Base-by-base conservation (phyloP, 2,329 filamentous ascomycete genomes). In the Zymoseptoria brevis region DNA sequence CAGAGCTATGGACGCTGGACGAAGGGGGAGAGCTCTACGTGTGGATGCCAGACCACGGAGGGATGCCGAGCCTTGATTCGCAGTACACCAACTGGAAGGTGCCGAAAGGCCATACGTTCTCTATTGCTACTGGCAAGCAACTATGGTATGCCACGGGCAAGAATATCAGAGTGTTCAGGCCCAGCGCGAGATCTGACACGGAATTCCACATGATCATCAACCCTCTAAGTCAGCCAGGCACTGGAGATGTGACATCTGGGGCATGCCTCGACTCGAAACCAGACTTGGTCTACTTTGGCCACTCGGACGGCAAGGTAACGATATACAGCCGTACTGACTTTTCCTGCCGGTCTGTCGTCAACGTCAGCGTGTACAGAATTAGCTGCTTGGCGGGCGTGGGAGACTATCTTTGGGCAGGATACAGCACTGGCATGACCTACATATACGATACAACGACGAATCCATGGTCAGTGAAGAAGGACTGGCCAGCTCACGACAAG, bases 1-100 rank as follows among this genome's bases (percentile, higher is more conserved):
- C 90, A 65, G 89, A 96, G 69, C 83, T 99, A 72, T 99, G 94
- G 94, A 92, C 92, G 0, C 74, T 99, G 53, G 94, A 97, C 71
- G 92, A 96, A 64, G 85, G 88, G 53, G 94, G 94, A 9, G 89
- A 88, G 52, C 77, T 99, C 13, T 86, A 90, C 65, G 83, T 97
- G 4, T 99, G 94, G 94, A 86, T 84, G 1, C 87, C 92, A 3
- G 89, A 91, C 67, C 63, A 66, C 5, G 80, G 84, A n/a, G 87
- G 88, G 0, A 81, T 86, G 26, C 91, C 92, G 1, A 93, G 85
- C 62, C 75, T 97, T 29, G 82, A 85, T 58, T 84, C 85, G 58
- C 87, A 83, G 57, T 90, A 90, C 21, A 87, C 88, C 67, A 87
- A 85, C 45, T 95, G 88, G 73, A 86, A 90, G 59, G 77, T 96